A percentile compares a stretch with the other conserved stretches of the same genome.
These are phyloP conservation scores for Ceratobasidium sp. DNA, from an alignment of 1,284 basidiomycete species.

Conservation along the genomic window DNA sequence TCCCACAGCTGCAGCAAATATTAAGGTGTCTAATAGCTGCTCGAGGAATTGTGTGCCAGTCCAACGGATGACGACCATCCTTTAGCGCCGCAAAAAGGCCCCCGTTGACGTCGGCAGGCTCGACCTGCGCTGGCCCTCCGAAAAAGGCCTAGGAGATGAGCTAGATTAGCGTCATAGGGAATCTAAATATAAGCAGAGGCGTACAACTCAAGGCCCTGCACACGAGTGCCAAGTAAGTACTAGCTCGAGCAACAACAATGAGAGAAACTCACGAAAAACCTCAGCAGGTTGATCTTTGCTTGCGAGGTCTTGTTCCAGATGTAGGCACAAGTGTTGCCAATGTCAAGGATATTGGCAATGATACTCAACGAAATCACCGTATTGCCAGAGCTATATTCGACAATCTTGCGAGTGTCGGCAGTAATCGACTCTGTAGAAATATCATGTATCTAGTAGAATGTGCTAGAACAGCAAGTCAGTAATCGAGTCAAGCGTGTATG, in stretches of 20 bases:
- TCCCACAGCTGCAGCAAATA: slow-evolving; percentile 41
- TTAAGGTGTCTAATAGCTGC: slow-evolving; percentile 15
- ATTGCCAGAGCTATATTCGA: slow-evolving; percentile 43
- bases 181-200: background rate
- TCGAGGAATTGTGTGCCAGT: slow-evolving; percentile 34
- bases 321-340: slow-evolving; percentile 24
- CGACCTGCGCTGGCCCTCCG: slow-evolving; percentile 42
- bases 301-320: slow-evolving; percentile 44
- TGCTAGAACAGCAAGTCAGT: too few relatives aligned
- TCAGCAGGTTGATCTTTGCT: slow-evolving; percentile 37
- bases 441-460: too few relatives aligned
- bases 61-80: slow-evolving; percentile 35
- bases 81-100: slow-evolving; percentile 43
- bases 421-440: too few relatives aligned
- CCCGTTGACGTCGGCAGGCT: slow-evolving; percentile 41
- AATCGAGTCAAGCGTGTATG: too few relatives aligned
- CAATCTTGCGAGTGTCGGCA: slow-evolving; percentile 7
- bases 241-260: too few relatives aligned
- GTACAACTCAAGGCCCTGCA: slow-evolving; percentile 38
- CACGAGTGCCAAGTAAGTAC: background rate
- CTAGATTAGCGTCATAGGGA: background rate
- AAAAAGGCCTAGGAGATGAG: slow-evolving; percentile 22
- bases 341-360: slow-evolving; percentile 28
- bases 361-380: slow-evolving; percentile 38
- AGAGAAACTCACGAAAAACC: slow-evolving; percentile 37